Base-by-base conservation (phyloP, 2,329 filamentous ascomycete species). In the Trichoderma sp. region DNA sequence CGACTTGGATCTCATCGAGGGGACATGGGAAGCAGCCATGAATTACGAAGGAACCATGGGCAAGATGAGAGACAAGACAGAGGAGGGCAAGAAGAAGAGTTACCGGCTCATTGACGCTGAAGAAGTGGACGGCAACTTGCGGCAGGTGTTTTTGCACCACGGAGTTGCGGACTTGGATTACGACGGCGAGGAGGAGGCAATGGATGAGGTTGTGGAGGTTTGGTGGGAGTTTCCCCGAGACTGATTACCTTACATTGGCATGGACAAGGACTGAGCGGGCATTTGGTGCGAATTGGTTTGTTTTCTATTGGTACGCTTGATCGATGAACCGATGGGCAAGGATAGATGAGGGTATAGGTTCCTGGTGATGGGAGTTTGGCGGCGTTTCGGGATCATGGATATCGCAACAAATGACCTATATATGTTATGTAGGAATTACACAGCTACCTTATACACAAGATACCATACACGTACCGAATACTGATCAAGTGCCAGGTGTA, bases 1-100 rank as follows among this genome's bases (percentile, higher is more conserved):
- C 1, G 86, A 88, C 29, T 80, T 89, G 14, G 81, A 84, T 41
- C 85, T 85, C 63, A 85, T 88, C 78, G 90, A 92, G 81, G 85
- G 85, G 66, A 91, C 90, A 0, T 91, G 88, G 87, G 84, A 86
- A 29, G 82, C 85, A 24, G 87, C 86, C 24, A 81, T 81, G 18
- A 86, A 86, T 9, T 91, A 87, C 78, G 85, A 89, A 62, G 89
- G 87, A 77, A 88, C 87, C 72, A 83, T 91, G 41, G 89, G 88
- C 1, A 89, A 89, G 0, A 83, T 91, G 73, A 84, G 87, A 62
- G 77, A 79, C 9, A 81, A 79, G 60, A 78, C 86, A 21, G 77
- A 79, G 2, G 77, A 79, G 14, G 81, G 83, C 1, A 80, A 85
- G 69, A 91, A 91, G 84, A 85, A 88, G 81, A 89, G 86, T 71